These are phyloP conservation scores for Senna tora DNA, from an alignment of 306 rosid species.

Conservation along the genomic window DNA sequence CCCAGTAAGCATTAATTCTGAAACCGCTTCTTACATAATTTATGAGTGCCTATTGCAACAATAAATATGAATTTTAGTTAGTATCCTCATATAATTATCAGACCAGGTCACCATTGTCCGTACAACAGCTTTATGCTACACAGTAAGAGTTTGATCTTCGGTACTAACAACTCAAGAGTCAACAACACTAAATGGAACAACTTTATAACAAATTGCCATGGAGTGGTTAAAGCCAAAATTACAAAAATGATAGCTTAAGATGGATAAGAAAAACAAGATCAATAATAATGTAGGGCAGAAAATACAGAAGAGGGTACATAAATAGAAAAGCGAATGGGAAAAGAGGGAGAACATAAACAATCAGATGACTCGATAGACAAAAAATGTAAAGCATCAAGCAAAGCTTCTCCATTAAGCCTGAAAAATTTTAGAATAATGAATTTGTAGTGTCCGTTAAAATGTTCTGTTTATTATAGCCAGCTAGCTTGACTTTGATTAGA, in stretches of 20 bases:
- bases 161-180: not conserved
- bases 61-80: not conserved
- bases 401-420: not conserved
- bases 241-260: not conserved
- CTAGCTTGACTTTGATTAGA: not conserved
- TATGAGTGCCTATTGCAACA: slow-evolving; percentile 41
- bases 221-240: not conserved
- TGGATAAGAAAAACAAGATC: not conserved
- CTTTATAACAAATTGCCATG: not conserved
- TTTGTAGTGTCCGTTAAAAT: not conserved
- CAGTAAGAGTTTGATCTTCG: not conserved
- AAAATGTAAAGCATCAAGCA: not conserved
- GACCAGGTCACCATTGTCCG: slow-evolving; percentile 8
- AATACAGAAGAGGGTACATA: not conserved
- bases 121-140: not conserved
- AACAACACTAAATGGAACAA: not conserved
- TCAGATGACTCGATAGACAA: not conserved
- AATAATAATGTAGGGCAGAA: not conserved
- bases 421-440: not conserved
- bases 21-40: slow-evolving; percentile 36
- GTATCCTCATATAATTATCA: not conserved
- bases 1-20: slow-evolving; percentile 43
- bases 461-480: not conserved
- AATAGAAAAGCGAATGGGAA: not conserved
- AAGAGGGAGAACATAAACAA: not conserved